Percentiles rank a stretch among this genome's conserved stretches.
These are phyloP conservation scores for Candida takata DNA, from an alignment of 805 yeast genomes.

Conservation along the genomic window DNA sequence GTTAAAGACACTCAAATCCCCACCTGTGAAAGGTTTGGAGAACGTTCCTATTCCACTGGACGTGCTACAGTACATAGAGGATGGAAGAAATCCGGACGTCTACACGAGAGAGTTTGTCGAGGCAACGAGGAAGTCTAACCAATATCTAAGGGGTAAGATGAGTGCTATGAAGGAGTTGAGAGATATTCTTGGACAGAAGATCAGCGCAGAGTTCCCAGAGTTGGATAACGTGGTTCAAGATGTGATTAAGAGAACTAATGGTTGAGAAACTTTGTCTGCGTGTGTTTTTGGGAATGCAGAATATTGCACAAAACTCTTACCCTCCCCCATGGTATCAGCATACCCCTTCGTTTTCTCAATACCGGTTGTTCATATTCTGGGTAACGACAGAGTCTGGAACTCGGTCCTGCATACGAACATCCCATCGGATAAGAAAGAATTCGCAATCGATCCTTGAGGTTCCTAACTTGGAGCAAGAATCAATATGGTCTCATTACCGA, in stretches of 20 bases:
- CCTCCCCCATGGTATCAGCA: too few species aligned
- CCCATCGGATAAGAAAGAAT: too few species aligned
- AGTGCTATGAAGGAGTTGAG: slow-evolving; percentile 57
- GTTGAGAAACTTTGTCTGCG: not conserved
- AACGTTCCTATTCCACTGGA: slow-evolving; percentile 63
- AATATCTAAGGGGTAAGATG: slow-evolving; percentile 80
- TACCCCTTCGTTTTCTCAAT: too few species aligned
- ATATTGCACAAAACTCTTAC: too few species aligned
- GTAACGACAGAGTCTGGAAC: too few species aligned
- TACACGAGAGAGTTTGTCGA: slow-evolving; percentile 96
- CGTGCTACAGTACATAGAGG: slow-evolving; percentile 87
- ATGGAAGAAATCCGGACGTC: slow-evolving; percentile 94
- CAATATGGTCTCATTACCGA: too few species aligned
- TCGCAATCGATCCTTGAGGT: too few species aligned
- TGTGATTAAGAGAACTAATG: slow-evolving; percentile 41
- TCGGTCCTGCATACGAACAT: too few species aligned
- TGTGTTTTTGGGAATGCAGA: too few species aligned
- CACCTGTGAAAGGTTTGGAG: slow-evolving; percentile 28
- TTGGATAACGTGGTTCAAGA: slow-evolving; percentile 49
- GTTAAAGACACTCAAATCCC: slow-evolving; percentile 27
- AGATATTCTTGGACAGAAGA: slow-evolving; percentile 59
- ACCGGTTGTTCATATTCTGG: too few species aligned
- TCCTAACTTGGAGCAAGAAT: too few species aligned
- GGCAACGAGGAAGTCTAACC: slow-evolving; percentile 84
- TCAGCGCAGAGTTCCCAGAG: slow-evolving; percentile 75